Percentiles rank a stretch among this genome's conserved stretches.
These are phyloP conservation scores for Adenanthera pavonina DNA, from an alignment of 306 rosid species.

Conservation along the genomic window DNA sequence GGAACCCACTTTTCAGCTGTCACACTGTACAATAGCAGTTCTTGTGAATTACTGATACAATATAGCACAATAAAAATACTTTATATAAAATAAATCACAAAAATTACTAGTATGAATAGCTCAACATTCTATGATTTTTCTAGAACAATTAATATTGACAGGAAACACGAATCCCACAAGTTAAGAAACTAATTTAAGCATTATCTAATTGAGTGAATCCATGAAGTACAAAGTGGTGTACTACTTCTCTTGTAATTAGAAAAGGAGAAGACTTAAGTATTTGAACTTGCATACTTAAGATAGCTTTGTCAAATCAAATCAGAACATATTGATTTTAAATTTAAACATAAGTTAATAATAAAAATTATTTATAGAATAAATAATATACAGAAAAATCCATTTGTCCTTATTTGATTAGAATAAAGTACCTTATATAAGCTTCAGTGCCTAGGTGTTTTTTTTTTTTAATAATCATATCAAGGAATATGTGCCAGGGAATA, in stretches of 20 bases:
- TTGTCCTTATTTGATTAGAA: no score
- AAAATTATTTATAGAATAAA: no score
- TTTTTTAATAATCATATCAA: neutral
- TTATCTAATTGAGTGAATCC: constrained; percentile 6
- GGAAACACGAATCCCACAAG: neutral
- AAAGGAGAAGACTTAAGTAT: neutral
- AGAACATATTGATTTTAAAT: no score
- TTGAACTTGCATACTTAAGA: no score
- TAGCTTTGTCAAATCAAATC: no score
- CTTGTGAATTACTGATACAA: constrained; percentile 19
- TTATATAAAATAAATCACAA: constrained; percentile 8
- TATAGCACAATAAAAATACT: neutral
- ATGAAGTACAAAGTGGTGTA: neutral
- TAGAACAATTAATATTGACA: neutral
- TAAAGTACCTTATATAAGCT: no score
- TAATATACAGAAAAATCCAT: no score
- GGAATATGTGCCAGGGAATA: neutral
- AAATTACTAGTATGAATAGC: neutral
- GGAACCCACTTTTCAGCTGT: constrained; percentile 99
- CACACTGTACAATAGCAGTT: constrained; percentile 63
- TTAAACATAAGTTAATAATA: no score
- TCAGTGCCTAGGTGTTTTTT: neutral
- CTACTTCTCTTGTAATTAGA: neutral
- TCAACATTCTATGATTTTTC: neutral
- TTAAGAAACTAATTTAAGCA: constrained; percentile 12